A percentile compares a stretch with the other conserved stretches of the same genome.
Conservation (phyloP, 257 asterid species). For the Primulina tabacum region DNA sequence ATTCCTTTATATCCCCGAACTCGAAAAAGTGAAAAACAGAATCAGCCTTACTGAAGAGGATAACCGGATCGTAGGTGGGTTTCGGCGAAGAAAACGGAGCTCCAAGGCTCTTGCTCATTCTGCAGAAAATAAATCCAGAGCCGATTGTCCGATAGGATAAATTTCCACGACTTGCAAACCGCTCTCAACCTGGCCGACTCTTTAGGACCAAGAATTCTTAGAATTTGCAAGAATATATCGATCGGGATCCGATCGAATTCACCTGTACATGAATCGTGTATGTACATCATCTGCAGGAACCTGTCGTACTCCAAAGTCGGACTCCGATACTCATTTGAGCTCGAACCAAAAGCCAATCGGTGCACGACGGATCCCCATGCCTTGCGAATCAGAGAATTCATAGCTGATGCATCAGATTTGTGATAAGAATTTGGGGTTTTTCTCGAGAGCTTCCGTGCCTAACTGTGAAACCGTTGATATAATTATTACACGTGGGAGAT, state of each 20-base stretch:
- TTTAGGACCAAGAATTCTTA: constrained; percentile 67
- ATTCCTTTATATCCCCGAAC: not conserved
- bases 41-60: constrained; percentile 64
- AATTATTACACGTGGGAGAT: not conserved
- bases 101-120: constrained; percentile 75
- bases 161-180: constrained; percentile 81
- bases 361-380: constrained; percentile 55
- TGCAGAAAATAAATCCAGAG: constrained; percentile 89
- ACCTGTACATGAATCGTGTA: constrained; percentile 65
- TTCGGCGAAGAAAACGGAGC: constrained; percentile 80
- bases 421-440: not conserved
- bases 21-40: not conserved
- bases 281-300: constrained; percentile 46
- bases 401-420: constrained; percentile 19
- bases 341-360: constrained; percentile 44
- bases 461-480: not conserved
- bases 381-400: constrained; percentile 60
- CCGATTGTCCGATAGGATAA: constrained; percentile 69
- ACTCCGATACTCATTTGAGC: constrained; percentile 20
- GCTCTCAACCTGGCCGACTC: constrained; percentile 67
- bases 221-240: constrained; percentile 62
- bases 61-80: constrained; percentile 66
- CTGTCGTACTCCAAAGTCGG: constrained; percentile 41
- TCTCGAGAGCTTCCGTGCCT: not conserved
- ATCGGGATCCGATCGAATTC: constrained; percentile 78